A percentile compares a stretch with the other conserved stretches of the same genome.
Evolutionary conservation across 306 rosid genomes (phyloP).

Genomic region (Heteromeles arbutifolia): DNA sequence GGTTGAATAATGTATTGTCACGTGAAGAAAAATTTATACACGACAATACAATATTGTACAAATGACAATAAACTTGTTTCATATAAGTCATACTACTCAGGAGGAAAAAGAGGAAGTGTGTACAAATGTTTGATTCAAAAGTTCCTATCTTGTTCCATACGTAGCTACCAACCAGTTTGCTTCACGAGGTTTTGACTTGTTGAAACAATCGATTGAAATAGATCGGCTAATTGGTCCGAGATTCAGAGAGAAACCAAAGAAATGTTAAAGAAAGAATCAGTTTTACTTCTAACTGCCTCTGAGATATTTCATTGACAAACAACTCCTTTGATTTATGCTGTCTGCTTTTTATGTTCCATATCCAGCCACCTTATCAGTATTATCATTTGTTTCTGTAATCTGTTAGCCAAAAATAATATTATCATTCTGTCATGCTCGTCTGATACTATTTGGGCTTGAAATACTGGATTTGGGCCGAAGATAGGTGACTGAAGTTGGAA

Average conservation of each 20-base stretch:
- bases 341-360: background rate
- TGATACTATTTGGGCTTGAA: background rate
- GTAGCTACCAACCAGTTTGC: background rate
- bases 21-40: background rate
- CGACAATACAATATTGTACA: no score
- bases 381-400: no score
- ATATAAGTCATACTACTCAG: no score
- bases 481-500: no score
- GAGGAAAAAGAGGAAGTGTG: background rate
- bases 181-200: background rate
- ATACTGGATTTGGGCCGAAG: no score
- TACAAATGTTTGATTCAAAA: background rate
- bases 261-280: no score
- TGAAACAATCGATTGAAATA: background rate
- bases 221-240: background rate
- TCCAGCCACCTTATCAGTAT: no score
- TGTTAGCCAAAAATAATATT: no score
- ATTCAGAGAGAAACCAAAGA: background rate
- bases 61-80: no score
- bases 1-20: no score
- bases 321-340: background rate
- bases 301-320: background rate
- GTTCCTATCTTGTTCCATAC: no score
- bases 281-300: background rate
- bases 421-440: conserved; percentile 5